Evolutionary conservation across 208 protist species (phyloP).

Genomic region (Trichomonas gallinae): DNA sequence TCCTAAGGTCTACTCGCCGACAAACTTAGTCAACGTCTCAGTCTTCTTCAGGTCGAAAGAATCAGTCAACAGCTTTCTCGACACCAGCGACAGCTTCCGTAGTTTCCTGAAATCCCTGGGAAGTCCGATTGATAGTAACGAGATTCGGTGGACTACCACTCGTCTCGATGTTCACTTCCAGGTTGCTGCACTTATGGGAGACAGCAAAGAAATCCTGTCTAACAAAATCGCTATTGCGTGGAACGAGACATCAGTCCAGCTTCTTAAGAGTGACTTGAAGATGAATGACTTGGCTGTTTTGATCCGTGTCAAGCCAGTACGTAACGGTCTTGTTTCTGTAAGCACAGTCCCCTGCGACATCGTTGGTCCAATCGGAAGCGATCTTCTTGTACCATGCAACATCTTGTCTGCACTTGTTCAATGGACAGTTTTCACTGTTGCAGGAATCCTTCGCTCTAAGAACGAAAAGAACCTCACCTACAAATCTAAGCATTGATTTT

Average conservation of each 20-base stretch:
- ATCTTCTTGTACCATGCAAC: not conserved
- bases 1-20: not conserved
- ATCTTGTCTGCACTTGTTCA: not conserved
- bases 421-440: not conserved
- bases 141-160: not conserved
- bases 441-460: no score
- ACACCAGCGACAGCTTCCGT: not conserved
- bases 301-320: not conserved
- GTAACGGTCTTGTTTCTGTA: not conserved
- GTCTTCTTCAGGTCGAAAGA: not conserved
- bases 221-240: not conserved
- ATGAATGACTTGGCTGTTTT: not conserved
- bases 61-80: not conserved
- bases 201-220: not conserved
- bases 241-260: not conserved
- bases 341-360: not conserved
- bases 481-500: no score
- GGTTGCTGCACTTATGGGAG: not conserved
- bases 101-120: not conserved
- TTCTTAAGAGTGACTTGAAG: not conserved
- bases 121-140: not conserved
- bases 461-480: no score
- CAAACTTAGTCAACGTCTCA: not conserved
- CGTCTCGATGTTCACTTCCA: not conserved
- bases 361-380: not conserved